These are phyloP conservation scores for Rhizophlyctis rosea DNA, from an alignment of 192 early-diverging fungal genomes.

Conservation along the genomic window DNA sequence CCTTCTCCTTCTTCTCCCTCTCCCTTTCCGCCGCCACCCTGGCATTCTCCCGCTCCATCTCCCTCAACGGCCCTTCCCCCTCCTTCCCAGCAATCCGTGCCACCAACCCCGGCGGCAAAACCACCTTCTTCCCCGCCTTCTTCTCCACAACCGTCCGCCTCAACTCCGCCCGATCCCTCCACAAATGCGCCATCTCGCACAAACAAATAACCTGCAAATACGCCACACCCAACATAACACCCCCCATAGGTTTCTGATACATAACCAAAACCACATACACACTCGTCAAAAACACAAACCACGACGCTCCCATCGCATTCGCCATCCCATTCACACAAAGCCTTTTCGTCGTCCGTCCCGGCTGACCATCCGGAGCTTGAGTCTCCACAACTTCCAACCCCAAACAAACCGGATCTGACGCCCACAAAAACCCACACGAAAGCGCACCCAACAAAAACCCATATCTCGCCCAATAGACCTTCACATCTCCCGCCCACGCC, in stretches of 20 bases:
- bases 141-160: too few relatives aligned
- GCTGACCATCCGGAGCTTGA: background rate
- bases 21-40: too few relatives aligned
- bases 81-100: too few relatives aligned
- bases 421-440: constrained; percentile 32
- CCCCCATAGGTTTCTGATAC: constrained; percentile 82
- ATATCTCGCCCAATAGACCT: constrained; percentile 37
- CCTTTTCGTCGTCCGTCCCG: background rate
- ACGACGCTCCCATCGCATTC: constrained; percentile 68
- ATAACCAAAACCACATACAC: constrained; percentile 62
- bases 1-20: background rate
- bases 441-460: constrained; percentile 19
- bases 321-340: constrained; percentile 51
- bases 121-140: too few relatives aligned
- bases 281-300: constrained; percentile 51
- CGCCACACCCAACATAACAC: constrained; percentile 38
- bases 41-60: too few relatives aligned
- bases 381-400: constrained; percentile 23
- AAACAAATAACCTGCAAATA: constrained; percentile 37
- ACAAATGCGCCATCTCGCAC: constrained; percentile 31
- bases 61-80: too few relatives aligned
- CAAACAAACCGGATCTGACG: constrained; percentile 29
- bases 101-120: too few relatives aligned
- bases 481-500: background rate
- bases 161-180: constrained; percentile 30